phyloP scores from a whole-genome alignment of 768 basidiomycete genomes.

The Macrolepiota dolichaula region DNA sequence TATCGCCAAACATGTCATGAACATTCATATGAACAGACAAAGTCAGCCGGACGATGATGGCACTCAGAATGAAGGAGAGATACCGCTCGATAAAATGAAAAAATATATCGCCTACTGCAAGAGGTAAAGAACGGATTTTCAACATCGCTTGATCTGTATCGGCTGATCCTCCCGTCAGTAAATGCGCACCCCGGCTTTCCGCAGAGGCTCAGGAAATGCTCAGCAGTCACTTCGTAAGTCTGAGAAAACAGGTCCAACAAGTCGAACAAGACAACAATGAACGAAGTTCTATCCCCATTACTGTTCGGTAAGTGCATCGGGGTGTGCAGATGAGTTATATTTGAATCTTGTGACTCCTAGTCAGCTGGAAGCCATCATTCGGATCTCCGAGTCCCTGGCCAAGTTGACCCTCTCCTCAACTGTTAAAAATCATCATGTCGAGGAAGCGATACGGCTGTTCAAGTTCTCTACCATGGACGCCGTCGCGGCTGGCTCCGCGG shows the following conservation, averaged over 20 bases:
- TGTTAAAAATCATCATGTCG: constrained; percentile 91
- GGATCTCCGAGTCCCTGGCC: constrained; percentile 95
- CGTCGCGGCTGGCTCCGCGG: constrained; percentile 89
- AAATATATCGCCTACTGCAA: constrained; percentile 96
- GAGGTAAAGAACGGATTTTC: constrained; percentile 42
- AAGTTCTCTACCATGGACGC: constrained; percentile 99
- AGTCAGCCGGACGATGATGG: constrained; percentile 59
- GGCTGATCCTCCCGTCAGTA: constrained; percentile 42
- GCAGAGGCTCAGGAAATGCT: constrained; percentile 95
- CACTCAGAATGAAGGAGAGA: constrained; percentile 76
- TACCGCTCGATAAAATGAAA: constrained; percentile 98
- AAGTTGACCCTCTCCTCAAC: constrained; percentile 87
- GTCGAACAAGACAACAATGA: constrained; percentile 98
- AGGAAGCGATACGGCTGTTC: constrained; percentile 97
- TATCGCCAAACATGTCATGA: constrained; percentile 98
- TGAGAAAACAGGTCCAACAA: constrained; percentile 92
- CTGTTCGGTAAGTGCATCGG: constrained; percentile 69
- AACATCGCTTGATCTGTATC: background rate
- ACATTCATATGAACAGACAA: constrained; percentile 94
- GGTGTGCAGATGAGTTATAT: background rate
- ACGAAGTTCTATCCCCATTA: constrained; percentile 96
- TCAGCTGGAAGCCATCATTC: constrained; percentile 98
- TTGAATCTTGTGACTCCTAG: constrained; percentile 25
- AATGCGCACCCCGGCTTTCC: constrained; percentile 94
- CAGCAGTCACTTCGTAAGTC: constrained; percentile 89